These are phyloP conservation scores for Umbelopsis sp. DNA, from an alignment of 192 early-diverging fungal species.

Conservation along the genomic window DNA sequence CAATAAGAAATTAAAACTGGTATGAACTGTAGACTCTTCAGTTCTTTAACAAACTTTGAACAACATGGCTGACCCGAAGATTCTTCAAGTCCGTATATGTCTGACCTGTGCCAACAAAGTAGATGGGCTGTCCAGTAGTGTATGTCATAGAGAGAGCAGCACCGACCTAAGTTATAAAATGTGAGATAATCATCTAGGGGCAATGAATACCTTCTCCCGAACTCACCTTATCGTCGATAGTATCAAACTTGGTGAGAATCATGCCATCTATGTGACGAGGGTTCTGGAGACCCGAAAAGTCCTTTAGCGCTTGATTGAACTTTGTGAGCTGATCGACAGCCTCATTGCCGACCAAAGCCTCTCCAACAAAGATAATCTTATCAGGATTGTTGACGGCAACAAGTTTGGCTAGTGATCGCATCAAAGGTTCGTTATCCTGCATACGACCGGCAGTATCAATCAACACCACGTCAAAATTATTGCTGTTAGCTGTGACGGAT, in stretches of 20 bases:
- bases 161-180: slow-evolving; percentile 65
- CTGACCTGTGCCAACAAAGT: slow-evolving; percentile 97
- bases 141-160: slow-evolving; percentile 96
- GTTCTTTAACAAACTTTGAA: slow-evolving; percentile 63
- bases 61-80: slow-evolving; percentile 80
- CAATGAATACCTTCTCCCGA: background rate
- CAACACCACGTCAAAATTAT: slow-evolving; percentile 87
- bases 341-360: slow-evolving; percentile 96
- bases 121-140: slow-evolving; percentile 91
- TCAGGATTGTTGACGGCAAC: slow-evolving; percentile 90
- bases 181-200: background rate
- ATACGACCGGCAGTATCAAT: slow-evolving; percentile 97
- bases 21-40: slow-evolving; percentile 34
- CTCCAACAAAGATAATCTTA: slow-evolving; percentile 97
- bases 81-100: slow-evolving; percentile 94
- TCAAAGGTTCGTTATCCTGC: slow-evolving; percentile 98
- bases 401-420: slow-evolving; percentile 94
- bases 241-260: slow-evolving; percentile 96
- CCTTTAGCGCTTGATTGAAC: slow-evolving; percentile 92
- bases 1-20: slow-evolving; percentile 13
- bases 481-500: slow-evolving; percentile 56
- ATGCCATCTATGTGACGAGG: slow-evolving; percentile 95
- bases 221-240: slow-evolving; percentile 87
- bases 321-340: slow-evolving; percentile 95
- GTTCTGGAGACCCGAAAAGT: slow-evolving; percentile 79